Percentiles rank a stretch among this genome's conserved stretches.
Conservation (phyloP, 2,329 filamentous ascomycete genomes). For the Beauveria australis region DNA sequence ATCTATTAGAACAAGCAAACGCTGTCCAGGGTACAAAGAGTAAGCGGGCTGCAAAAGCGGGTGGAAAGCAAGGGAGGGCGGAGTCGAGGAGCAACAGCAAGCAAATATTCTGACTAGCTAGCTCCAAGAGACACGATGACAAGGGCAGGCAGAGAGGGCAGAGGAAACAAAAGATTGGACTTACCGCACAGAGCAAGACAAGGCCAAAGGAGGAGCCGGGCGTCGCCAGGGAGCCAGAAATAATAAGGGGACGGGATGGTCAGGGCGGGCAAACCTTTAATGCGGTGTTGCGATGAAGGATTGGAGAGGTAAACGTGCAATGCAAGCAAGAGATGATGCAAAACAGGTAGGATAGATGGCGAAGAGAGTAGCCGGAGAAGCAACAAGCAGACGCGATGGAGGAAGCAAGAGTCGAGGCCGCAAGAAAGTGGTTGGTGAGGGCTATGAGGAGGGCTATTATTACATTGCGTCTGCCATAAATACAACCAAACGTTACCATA, state of each 20-base stretch:
- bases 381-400: background rate
- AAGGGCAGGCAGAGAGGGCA: background rate
- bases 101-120: background rate
- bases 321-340: background rate
- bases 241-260: background rate
- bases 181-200: conserved; percentile 7
- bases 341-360: background rate
- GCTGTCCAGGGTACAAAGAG: conserved; percentile 3
- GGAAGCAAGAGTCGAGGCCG: background rate
- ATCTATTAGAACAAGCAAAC: background rate
- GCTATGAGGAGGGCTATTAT: background rate
- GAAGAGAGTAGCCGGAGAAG: background rate
- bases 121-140: background rate
- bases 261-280: conserved; percentile 1
- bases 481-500: background rate
- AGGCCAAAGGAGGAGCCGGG: background rate
- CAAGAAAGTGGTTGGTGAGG: background rate
- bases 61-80: conserved; percentile 7
- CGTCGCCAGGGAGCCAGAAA: conserved; percentile 1
- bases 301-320: background rate
- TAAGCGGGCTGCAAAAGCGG: conserved; percentile 6
- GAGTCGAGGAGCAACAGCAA: background rate
- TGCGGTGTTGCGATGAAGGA: background rate
- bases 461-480: background rate
- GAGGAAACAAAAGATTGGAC: background rate